A percentile compares a stretch with the other conserved stretches of the same genome.
These are phyloP conservation scores for Rubia tinctorum DNA, from an alignment of 305 asterid species.

Conservation along the genomic window DNA sequence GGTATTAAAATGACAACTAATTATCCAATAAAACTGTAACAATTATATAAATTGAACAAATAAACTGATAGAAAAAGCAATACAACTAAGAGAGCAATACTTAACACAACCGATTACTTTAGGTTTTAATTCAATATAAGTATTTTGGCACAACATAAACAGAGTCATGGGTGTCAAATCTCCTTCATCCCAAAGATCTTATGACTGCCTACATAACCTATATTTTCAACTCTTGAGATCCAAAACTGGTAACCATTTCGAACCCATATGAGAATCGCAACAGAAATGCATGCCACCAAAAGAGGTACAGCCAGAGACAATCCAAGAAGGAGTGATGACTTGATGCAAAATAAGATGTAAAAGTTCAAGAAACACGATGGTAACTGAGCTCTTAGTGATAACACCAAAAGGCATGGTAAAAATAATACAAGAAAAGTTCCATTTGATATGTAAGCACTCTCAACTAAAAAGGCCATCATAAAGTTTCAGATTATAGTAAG, in stretches of 20 bases:
- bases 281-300: conserved; percentile 97
- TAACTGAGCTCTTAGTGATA: conserved; percentile 15
- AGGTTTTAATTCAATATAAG: neutral
- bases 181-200: conserved; percentile 61
- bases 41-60: too few species aligned
- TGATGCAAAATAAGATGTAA: conserved; percentile 56
- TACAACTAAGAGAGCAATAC: neutral
- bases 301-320: conserved; percentile 94
- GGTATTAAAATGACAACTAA: neutral
- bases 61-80: neutral
- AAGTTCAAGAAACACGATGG: conserved; percentile 12
- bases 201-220: conserved; percentile 47
- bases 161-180: conserved; percentile 39
- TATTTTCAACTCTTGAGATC: conserved; percentile 59
- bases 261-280: conserved; percentile 91
- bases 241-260: conserved; percentile 91
- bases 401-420: neutral
- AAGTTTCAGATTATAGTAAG: neutral
- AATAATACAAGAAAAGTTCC: conserved; percentile 7
- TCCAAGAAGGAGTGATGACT: conserved; percentile 97
- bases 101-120: neutral
- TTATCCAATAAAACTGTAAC: neutral
- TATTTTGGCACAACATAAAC: neutral
- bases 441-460: neutral
- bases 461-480: neutral